A percentile compares a stretch with the other conserved stretches of the same genome.
These are phyloP conservation scores for Termitomyces bulborhizus DNA, from an alignment of 768 basidiomycete species.

Conservation along the genomic window DNA sequence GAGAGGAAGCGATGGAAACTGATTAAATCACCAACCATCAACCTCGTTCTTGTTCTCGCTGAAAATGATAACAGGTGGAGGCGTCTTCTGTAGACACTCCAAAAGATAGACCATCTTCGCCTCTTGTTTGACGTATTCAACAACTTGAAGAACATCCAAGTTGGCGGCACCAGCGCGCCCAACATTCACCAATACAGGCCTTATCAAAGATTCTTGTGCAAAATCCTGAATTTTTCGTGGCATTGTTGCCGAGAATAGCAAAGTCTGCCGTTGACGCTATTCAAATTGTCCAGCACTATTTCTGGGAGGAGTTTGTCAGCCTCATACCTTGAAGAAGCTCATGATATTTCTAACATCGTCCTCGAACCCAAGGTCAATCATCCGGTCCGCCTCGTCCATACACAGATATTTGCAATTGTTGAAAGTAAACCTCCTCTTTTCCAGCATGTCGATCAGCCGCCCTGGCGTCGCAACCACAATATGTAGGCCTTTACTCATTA, in stretches of 20 bases:
- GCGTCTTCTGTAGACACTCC: slow-evolving; percentile 96
- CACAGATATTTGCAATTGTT: slow-evolving; percentile 94
- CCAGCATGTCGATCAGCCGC: slow-evolving; percentile 94
- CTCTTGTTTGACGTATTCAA: slow-evolving; percentile 99
- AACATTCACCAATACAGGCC: slow-evolving; percentile 93
- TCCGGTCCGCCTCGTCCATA: slow-evolving; percentile 99
- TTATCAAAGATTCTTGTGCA: slow-evolving; percentile 92
- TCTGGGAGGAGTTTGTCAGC: neutral
- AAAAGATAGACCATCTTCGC: slow-evolving; percentile 99
- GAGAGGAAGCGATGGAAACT: neutral
- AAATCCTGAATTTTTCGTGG: slow-evolving; percentile 99
- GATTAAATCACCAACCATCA: slow-evolving; percentile 58
- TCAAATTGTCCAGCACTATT: slow-evolving; percentile 1
- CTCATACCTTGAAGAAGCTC: slow-evolving; percentile 91
- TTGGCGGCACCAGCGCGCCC: slow-evolving; percentile 98
- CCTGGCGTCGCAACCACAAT: slow-evolving; percentile 97
- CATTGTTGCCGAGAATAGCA: slow-evolving; percentile 99
- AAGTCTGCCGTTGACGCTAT: slow-evolving; percentile 91
- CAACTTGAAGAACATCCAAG: slow-evolving; percentile 91
- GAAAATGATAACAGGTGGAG: slow-evolving; percentile 96
- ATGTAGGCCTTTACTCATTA: slow-evolving; percentile 86
- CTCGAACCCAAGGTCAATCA: slow-evolving; percentile 99
- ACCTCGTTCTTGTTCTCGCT: slow-evolving; percentile 99
- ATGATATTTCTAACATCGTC: slow-evolving; percentile 98
- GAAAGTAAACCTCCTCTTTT: slow-evolving; percentile 90